A percentile compares a stretch with the other conserved stretches of the same genome.
Evolutionary conservation across 345 rosid species (phyloP).

Genomic region (Syzygium aqueum): DNA sequence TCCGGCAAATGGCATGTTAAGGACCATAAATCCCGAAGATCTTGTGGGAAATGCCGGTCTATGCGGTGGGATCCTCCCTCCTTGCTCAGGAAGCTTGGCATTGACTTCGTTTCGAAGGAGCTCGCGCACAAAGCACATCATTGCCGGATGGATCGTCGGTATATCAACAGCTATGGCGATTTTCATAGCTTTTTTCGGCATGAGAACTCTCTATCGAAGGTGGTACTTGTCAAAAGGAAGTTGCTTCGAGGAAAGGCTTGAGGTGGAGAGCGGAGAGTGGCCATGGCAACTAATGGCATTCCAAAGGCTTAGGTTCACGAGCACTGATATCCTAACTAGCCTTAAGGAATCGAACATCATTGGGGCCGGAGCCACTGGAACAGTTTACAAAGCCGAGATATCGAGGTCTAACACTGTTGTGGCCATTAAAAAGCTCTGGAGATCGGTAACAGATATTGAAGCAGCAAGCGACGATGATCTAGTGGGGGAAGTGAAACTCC

Average conservation of each 20-base stretch:
- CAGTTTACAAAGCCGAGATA: slow-evolving; percentile 77
- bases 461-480: slow-evolving; percentile 53
- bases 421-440: slow-evolving; percentile 90
- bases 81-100: slow-evolving; percentile 37
- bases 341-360: slow-evolving; percentile 73
- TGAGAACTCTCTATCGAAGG: slow-evolving; percentile 35
- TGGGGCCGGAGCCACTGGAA: slow-evolving; percentile 93
- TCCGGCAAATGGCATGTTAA: slow-evolving; percentile 64
- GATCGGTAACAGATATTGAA: slow-evolving; percentile 55
- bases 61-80: slow-evolving; percentile 75
- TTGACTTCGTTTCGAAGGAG: slow-evolving; percentile 22
- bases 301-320: slow-evolving; percentile 78
- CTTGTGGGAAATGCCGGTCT: slow-evolving; percentile 65
- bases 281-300: slow-evolving; percentile 92
- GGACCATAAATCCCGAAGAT: slow-evolving; percentile 72
- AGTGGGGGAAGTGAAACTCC: slow-evolving; percentile 69
- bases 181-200: slow-evolving; percentile 33
- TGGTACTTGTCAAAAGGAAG: slow-evolving; percentile 37
- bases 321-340: slow-evolving; percentile 60
- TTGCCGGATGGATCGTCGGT: slow-evolving; percentile 59
- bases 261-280: slow-evolving; percentile 56
- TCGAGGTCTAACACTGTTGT: slow-evolving; percentile 35
- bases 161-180: slow-evolving; percentile 45
- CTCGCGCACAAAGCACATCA: slow-evolving; percentile 38
- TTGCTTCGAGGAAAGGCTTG: slow-evolving; percentile 42